Evolutionary conservation across 2,329 filamentous ascomycete genomes (phyloP), one percentile per base, ranked within the genome.

Genomic region (Phialophora macrospora): DNA sequence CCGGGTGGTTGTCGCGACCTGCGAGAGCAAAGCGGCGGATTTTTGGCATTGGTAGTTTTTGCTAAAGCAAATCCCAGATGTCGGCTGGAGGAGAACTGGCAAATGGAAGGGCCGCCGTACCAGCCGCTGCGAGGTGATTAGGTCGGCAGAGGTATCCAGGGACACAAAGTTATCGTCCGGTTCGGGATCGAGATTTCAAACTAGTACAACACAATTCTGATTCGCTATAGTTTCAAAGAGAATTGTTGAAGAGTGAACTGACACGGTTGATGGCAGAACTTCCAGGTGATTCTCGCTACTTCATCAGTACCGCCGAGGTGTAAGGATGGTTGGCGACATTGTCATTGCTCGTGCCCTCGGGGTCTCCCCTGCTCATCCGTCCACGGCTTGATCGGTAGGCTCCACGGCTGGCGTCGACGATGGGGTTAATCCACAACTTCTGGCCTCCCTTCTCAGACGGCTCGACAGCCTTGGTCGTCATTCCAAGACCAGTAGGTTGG

Each of bases 401-500:
- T 4, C 63, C 63, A 14, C 63, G 57, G 44, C 51, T 62, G 38
- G 63, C 63, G 46, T 65, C 63, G 6, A 65, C 46, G 28, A 65
- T 62, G n/a, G 63, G 63, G 32, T 62, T 65, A 26, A 65, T 52
- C 63, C 63, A 65, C 41, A 62, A 2, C 54, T 51, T 57, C 30
- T 63, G 56, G n/a, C 65, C 63, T 30, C 38, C 34, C 32, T 61
- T 54, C 17, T 62, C 60, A 14, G 55, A 7, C 5, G 59, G 24
- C 22, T 49, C 52, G 8, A 28, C 56, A 20, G 56, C 11, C 22
- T 54, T 52, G 4, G 41, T 60, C 4, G 63, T 68, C 48, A 49
- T 57, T 9, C 60, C 66, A 44, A 68, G 48, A 20, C 62, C 48
- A 7, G 62, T 68, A 11, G 68, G 71, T 32, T 65, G 56, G 32